Evolutionary conservation across 2,329 filamentous ascomycete genomes (phyloP).

Genomic region (Xylaria sp.): DNA sequence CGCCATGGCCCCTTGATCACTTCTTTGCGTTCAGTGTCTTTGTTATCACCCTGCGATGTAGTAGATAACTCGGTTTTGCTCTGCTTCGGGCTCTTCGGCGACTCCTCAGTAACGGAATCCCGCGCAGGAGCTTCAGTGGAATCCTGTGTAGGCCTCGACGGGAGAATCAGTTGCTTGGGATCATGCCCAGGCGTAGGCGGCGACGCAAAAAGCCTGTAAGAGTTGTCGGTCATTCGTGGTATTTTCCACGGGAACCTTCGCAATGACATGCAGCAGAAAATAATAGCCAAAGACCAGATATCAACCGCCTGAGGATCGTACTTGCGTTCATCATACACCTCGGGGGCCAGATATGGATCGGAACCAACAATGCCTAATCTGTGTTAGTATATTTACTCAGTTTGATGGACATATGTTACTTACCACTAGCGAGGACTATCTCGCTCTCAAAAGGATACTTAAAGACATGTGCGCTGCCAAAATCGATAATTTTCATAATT

Average conservation of each 20-base stretch:
- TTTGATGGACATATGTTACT: slow-evolving; percentile 50
- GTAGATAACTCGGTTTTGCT: slow-evolving; percentile 39
- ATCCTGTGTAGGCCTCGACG: slow-evolving; percentile 59
- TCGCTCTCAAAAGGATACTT: slow-evolving; percentile 96
- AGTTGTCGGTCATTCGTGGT: slow-evolving; percentile 90
- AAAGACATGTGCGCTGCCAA: slow-evolving; percentile 96
- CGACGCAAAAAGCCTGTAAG: slow-evolving; percentile 91
- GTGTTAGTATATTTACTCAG: slow-evolving; percentile 30
- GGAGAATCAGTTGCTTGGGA: slow-evolving; percentile 63
- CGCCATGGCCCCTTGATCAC: slow-evolving; percentile 94
- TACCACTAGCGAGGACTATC: slow-evolving; percentile 82
- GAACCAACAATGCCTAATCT: slow-evolving; percentile 74
- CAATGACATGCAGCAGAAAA: slow-evolving; percentile 98
- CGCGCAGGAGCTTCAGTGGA: slow-evolving; percentile 54
- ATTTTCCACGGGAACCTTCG: slow-evolving; percentile 97
- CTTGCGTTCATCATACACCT: slow-evolving; percentile 92
- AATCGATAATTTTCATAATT: slow-evolving; percentile 99
- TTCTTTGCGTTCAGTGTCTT: slow-evolving; percentile 69
- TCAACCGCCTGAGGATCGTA: slow-evolving; percentile 96
- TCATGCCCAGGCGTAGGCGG: slow-evolving; percentile 81
- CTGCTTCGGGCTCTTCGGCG: slow-evolving; percentile 43
- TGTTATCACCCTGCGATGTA: slow-evolving; percentile 49
- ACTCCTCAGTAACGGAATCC: slow-evolving; percentile 55
- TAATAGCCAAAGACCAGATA: slow-evolving; percentile 98
- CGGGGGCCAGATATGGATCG: slow-evolving; percentile 95